Percentiles rank a stretch among this genome's conserved stretches.
These are phyloP conservation scores for Cucurbitaria berberidis DNA, from an alignment of 2,329 filamentous ascomycete species.

Conservation along the genomic window DNA sequence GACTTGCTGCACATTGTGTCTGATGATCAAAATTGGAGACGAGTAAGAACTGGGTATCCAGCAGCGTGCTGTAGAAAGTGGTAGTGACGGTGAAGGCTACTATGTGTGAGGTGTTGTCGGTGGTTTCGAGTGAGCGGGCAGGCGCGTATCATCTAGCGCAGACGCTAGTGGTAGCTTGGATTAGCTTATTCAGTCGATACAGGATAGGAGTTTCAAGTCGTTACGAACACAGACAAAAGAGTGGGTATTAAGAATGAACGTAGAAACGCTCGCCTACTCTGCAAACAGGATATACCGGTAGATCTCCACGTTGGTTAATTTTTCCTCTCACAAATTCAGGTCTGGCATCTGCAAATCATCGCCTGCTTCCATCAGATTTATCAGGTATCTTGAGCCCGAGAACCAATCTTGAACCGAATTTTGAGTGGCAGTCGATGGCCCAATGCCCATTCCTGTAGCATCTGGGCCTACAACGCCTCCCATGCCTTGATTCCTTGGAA, in stretches of 20 bases:
- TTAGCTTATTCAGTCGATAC: too few species aligned
- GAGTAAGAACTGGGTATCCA: not conserved
- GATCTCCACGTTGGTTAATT: too few species aligned
- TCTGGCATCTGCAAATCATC: conserved; percentile 57
- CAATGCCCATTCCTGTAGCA: conserved; percentile 12
- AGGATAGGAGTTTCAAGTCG: too few species aligned
- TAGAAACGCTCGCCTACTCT: too few species aligned
- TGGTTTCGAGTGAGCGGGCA: not conserved
- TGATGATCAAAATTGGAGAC: not conserved
- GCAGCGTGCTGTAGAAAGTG: too few species aligned
- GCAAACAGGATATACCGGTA: too few species aligned
- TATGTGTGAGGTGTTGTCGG: not conserved
- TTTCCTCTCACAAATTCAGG: conserved; percentile 19
- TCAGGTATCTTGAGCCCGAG: conserved; percentile 68
- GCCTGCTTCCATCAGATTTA: conserved; percentile 63
- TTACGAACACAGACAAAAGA: too few species aligned
- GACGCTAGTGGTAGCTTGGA: not conserved
- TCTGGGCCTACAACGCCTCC: not conserved
- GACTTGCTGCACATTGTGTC: too few species aligned
- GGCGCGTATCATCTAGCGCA: not conserved
- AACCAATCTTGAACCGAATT: conserved; percentile 69
- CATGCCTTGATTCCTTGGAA: conserved; percentile 7
- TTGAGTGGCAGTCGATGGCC: conserved; percentile 29
- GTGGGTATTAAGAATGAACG: too few species aligned
- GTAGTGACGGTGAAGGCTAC: not conserved